Conservation (phyloP, 352 stramenopile species). For the Phytopythium cucurbitacearum region DNA sequence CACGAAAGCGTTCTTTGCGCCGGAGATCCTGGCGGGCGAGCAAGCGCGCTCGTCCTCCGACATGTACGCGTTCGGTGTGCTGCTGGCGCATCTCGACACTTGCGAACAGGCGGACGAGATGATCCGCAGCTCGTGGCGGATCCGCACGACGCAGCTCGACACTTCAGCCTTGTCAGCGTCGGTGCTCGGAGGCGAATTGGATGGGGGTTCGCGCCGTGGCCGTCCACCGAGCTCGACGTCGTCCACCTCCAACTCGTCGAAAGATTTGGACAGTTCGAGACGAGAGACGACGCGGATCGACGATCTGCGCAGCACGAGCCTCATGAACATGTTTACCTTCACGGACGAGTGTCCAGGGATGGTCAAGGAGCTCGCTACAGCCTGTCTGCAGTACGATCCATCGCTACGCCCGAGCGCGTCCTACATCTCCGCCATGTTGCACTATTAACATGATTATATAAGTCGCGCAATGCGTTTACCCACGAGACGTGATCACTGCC, state of each 20-base stretch:
- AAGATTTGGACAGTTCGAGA: slow-evolving; percentile 18
- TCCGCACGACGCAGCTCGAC: slow-evolving; percentile 36
- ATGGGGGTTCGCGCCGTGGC: neutral
- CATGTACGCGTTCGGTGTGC: slow-evolving; percentile 71
- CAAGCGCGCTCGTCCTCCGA: slow-evolving; percentile 41
- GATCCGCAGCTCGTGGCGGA: slow-evolving; percentile 51
- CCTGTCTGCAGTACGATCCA: slow-evolving; percentile 68
- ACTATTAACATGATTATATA: slow-evolving; percentile 16
- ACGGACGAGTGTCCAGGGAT: slow-evolving; percentile 53
- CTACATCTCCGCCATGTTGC: slow-evolving; percentile 75
- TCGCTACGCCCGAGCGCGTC: slow-evolving; percentile 63
- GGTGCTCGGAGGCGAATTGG: slow-evolving; percentile 10
- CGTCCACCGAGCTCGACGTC: neutral
- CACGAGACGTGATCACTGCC: too few relatives aligned
- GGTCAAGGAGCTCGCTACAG: slow-evolving; percentile 50
- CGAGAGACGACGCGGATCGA: slow-evolving; percentile 25
- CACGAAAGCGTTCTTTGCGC: slow-evolving; percentile 41
- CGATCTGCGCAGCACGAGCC: slow-evolving; percentile 29
- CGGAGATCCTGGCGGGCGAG: slow-evolving; percentile 50
- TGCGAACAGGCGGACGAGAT: slow-evolving; percentile 58
- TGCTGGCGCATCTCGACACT: slow-evolving; percentile 58
- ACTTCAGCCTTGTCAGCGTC: slow-evolving; percentile 9
- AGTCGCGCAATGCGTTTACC: neutral
- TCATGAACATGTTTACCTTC: slow-evolving; percentile 66
- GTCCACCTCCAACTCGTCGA: slow-evolving; percentile 16